Evolutionary conservation across 2,329 filamentous ascomycete species (phyloP).

Genomic region (Phyllachora maydis): DNA sequence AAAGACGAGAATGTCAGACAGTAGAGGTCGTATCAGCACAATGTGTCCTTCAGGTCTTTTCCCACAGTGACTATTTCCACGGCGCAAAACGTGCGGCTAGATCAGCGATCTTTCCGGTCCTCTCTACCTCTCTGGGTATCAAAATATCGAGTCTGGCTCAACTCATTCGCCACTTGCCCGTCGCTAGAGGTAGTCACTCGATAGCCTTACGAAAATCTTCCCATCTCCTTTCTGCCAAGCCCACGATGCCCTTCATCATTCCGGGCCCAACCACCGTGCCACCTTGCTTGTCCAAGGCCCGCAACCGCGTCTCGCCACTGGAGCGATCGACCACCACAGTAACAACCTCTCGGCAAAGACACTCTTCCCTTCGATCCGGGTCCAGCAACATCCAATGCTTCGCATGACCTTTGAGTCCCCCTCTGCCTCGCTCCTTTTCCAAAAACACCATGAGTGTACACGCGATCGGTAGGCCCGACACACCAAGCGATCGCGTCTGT

Average conservation of each 20-base stretch:
- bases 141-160: too few relatives aligned
- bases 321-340: slow-evolving; percentile 56
- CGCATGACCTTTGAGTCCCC: slow-evolving; percentile 13
- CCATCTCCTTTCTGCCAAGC: slow-evolving; percentile 43
- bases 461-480: slow-evolving; percentile 52
- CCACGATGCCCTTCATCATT: slow-evolving; percentile 37
- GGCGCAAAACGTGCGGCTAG: too few relatives aligned
- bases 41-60: too few relatives aligned
- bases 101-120: too few relatives aligned
- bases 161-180: too few relatives aligned
- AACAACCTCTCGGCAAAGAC: slow-evolving; percentile 62
- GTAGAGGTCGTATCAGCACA: too few relatives aligned
- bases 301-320: slow-evolving; percentile 30
- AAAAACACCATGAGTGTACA: slow-evolving; percentile 64
- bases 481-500: slow-evolving; percentile 30
- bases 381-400: slow-evolving; percentile 66
- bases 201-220: slow-evolving; percentile 26
- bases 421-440: slow-evolving; percentile 29
- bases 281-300: slow-evolving; percentile 67
- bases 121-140: slow-evolving; percentile 2
- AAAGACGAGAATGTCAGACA: too few relatives aligned
- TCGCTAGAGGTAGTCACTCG: not conserved
- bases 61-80: too few relatives aligned
- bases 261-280: slow-evolving; percentile 48
- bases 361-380: slow-evolving; percentile 79